These are phyloP conservation scores for Groenewaldozyma tartarivorans DNA, from an alignment of 805 yeast species.

Conservation along the genomic window DNA sequence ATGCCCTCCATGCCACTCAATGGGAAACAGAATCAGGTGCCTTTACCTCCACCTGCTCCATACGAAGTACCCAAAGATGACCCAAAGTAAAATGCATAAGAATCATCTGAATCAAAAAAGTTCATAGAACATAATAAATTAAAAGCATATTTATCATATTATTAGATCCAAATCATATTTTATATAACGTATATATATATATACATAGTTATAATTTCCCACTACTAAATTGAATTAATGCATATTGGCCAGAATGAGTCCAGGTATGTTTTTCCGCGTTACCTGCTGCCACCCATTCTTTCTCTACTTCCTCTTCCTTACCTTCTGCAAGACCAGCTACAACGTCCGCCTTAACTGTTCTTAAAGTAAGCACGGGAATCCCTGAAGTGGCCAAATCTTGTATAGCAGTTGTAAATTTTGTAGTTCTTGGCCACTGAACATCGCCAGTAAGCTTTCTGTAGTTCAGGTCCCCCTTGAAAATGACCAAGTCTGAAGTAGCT, in stretches of 20 bases:
- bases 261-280: constrained; percentile 66
- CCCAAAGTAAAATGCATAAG: not conserved
- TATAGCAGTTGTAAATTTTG: constrained; percentile 62
- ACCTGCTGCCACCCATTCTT: constrained; percentile 47
- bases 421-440: constrained; percentile 74
- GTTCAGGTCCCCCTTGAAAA: constrained; percentile 93
- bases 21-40: too few relatives aligned
- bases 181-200: too few relatives aligned
- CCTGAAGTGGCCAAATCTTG: constrained; percentile 56
- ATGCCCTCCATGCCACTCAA: constrained; percentile 3
- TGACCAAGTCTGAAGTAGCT: constrained; percentile 48
- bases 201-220: constrained; percentile 24
- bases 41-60: too few relatives aligned
- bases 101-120: not conserved
- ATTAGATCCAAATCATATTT: not conserved
- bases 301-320: constrained; percentile 54
- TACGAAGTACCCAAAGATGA: not conserved
- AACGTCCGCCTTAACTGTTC: constrained; percentile 96
- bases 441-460: constrained; percentile 93
- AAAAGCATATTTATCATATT: too few relatives aligned
- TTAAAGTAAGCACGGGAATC: constrained; percentile 59
- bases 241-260: constrained; percentile 89
- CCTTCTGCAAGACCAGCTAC: constrained; percentile 74
- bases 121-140: too few relatives aligned
- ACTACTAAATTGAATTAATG: constrained; percentile 60